Conservation (phyloP, 2,329 filamentous ascomycete genomes). For the Aaosphaeria arxii region DNA sequence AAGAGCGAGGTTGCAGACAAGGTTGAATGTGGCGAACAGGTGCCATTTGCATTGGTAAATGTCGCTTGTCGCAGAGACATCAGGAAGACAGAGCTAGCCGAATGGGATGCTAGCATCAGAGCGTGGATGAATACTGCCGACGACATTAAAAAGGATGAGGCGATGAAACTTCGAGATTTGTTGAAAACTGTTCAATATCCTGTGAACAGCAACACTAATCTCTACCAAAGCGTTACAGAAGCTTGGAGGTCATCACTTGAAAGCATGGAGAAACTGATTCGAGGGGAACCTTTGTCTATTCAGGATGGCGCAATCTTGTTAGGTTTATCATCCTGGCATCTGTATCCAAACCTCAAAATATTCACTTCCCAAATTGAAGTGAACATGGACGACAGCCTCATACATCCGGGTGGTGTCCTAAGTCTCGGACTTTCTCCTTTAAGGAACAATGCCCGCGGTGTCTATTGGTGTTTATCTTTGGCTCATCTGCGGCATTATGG, state of each 20-base stretch:
- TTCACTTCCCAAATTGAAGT: background rate
- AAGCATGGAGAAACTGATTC: constrained; percentile 10
- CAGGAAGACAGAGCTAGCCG: constrained; percentile 1
- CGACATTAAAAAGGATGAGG: background rate
- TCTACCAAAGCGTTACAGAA: constrained; percentile 6
- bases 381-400: background rate
- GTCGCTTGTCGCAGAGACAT: constrained; percentile 3
- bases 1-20: constrained; percentile 1
- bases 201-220: background rate
- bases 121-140: constrained; percentile 13
- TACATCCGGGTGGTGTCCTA: background rate
- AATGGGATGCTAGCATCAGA: constrained; percentile 12
- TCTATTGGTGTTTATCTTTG: background rate
- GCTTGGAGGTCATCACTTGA: constrained; percentile 10
- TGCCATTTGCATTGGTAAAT: background rate
- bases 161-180: constrained; percentile 10
- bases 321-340: constrained; percentile 10
- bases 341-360: constrained; percentile 11
- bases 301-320: constrained; percentile 8
- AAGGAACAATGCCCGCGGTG: background rate
- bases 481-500: constrained; percentile 7
- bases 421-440: background rate
- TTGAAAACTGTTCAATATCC: constrained; percentile 7
- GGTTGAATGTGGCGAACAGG: background rate
- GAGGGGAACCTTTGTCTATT: constrained; percentile 6